Conservation (phyloP, 164 flowering plant species). For the Vitis rotundifolia region DNA sequence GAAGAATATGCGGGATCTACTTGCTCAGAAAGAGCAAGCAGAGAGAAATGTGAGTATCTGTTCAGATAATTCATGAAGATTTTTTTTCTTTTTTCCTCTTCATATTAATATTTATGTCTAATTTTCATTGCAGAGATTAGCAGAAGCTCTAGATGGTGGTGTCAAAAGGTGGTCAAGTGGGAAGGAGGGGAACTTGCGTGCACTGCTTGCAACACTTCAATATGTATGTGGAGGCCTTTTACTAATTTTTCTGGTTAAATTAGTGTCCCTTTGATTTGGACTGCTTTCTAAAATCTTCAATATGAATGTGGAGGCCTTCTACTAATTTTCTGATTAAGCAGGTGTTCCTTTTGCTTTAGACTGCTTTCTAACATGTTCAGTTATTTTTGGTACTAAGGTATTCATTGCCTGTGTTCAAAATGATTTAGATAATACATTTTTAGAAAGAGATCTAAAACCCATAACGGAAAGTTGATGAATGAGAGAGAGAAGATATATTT, state of each 20-base stretch:
- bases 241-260: not conserved
- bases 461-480: too few species aligned
- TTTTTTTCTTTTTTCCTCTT: constrained; percentile 4
- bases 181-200: constrained; percentile 85
- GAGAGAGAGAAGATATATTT: too few species aligned
- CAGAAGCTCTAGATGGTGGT: constrained; percentile 84
- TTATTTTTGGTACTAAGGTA: too few species aligned
- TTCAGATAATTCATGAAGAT: constrained; percentile 1
- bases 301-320: not conserved
- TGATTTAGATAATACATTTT: too few species aligned
- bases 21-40: constrained; percentile 81
- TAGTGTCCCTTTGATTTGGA: not conserved
- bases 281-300: not conserved
- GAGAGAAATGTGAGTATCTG: constrained; percentile 69
- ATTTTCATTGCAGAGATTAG: constrained; percentile 63
- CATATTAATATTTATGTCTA: not conserved
- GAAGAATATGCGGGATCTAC: constrained; percentile 85
- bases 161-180: constrained; percentile 93
- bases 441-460: too few species aligned
- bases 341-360: too few species aligned
- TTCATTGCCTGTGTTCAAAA: too few species aligned
- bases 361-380: too few species aligned
- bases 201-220: constrained; percentile 90
- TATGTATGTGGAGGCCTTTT: constrained; percentile 54
- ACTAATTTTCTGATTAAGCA: too few species aligned